A percentile compares a stretch with the other conserved stretches of the same genome.
phyloP scores from a whole-genome alignment of 257 asterid genomes.

The Salvia rosmarinus region DNA sequence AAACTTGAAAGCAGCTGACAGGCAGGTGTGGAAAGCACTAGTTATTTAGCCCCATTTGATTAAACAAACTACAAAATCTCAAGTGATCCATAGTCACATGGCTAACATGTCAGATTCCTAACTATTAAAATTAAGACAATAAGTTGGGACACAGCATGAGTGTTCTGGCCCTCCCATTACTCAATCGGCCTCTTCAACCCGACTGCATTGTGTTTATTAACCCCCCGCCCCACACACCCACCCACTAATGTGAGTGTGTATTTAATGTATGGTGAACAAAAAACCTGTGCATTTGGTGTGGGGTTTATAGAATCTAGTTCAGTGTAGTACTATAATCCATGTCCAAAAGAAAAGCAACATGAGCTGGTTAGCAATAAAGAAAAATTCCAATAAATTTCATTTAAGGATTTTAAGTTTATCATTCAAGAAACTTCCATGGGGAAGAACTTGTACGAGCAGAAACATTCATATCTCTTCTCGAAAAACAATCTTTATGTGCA shows the following conservation, averaged over 20 bases:
- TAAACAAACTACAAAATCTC: conserved; percentile 33
- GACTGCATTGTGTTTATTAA: neutral
- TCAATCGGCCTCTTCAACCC: neutral
- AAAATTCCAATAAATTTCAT: conserved; percentile 29
- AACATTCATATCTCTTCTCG: conserved; percentile 23
- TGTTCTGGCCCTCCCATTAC: neutral
- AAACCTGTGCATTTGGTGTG: neutral
- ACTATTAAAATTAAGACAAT: conserved; percentile 30
- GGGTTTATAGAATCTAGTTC: conserved; percentile 17
- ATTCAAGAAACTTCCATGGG: conserved; percentile 33
- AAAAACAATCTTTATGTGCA: conserved; percentile 23
- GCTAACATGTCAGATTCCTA: conserved; percentile 45
- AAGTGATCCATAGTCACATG: conserved; percentile 42
- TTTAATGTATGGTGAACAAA: neutral
- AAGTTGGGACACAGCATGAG: conserved; percentile 36
- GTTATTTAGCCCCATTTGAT: conserved; percentile 35
- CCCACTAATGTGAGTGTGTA: conserved; percentile 18
- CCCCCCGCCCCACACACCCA: conserved; percentile 7
- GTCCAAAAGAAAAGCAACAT: conserved; percentile 40
- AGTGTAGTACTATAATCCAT: conserved; percentile 23
- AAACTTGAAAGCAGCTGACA: conserved; percentile 33
- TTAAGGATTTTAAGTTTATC: conserved; percentile 26
- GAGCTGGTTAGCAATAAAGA: conserved; percentile 53
- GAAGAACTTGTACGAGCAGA: conserved; percentile 24
- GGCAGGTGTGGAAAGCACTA: conserved; percentile 37